phyloP scores from a whole-genome alignment of 2,329 filamentous ascomycete genomes.

The Arthroderma sp. region DNA sequence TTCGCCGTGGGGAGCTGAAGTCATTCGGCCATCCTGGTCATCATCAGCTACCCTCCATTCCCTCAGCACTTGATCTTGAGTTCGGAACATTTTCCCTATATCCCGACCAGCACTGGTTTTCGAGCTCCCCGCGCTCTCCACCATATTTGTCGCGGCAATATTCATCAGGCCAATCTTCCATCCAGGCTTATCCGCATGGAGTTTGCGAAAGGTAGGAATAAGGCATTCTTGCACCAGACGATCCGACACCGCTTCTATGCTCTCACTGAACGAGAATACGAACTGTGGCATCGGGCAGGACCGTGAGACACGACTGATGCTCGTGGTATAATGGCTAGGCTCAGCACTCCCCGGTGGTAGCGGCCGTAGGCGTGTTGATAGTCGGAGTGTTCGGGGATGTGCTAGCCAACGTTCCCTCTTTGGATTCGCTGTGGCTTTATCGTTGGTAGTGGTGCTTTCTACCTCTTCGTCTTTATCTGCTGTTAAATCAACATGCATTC shows the following conservation, averaged over 20 bases:
- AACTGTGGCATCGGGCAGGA: slow-evolving; percentile 62
- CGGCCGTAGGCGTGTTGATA: slow-evolving; percentile 58
- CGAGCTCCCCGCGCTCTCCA: slow-evolving; percentile 39
- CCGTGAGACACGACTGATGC: slow-evolving; percentile 59
- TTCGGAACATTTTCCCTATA: slow-evolving; percentile 70
- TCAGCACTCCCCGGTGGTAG: slow-evolving; percentile 17
- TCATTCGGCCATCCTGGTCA: neutral
- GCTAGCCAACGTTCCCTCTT: slow-evolving; percentile 53
- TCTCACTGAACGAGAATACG: slow-evolving; percentile 51
- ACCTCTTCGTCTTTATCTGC: slow-evolving; percentile 32
- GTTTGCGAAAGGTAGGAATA: slow-evolving; percentile 57
- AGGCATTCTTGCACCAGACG: slow-evolving; percentile 57
- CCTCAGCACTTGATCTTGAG: slow-evolving; percentile 44
- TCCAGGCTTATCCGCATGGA: slow-evolving; percentile 54
- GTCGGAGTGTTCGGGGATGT: slow-evolving; percentile 64
- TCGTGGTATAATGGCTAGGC: slow-evolving; percentile 35
- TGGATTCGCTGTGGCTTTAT: neutral
- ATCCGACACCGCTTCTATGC: slow-evolving; percentile 48
- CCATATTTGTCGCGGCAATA: slow-evolving; percentile 77
- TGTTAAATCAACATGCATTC: slow-evolving; percentile 67
- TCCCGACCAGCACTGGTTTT: slow-evolving; percentile 53
- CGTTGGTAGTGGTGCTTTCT: slow-evolving; percentile 9
- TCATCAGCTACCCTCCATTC: slow-evolving; percentile 14
- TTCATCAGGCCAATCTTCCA: slow-evolving; percentile 82
- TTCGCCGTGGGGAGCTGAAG: neutral